These are phyloP conservation scores for Hirsutella thompsonii DNA, from an alignment of 2,329 filamentous ascomycete species.

Conservation along the genomic window DNA sequence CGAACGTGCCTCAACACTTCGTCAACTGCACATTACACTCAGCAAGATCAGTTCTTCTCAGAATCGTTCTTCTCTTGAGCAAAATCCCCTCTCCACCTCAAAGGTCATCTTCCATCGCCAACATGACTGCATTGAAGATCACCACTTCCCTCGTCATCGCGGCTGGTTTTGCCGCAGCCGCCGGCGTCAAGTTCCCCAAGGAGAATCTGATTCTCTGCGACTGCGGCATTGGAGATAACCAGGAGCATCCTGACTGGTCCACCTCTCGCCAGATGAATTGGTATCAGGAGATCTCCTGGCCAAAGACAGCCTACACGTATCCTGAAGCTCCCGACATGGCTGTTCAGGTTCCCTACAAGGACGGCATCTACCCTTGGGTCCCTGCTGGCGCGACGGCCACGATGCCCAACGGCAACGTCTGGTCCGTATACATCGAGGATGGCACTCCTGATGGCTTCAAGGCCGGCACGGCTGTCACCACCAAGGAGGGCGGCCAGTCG, in stretches of 20 bases:
- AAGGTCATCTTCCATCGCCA: not conserved
- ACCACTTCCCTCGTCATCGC: slow-evolving; percentile 8
- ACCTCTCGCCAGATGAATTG: slow-evolving; percentile 31
- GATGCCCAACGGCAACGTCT: slow-evolving; percentile 24
- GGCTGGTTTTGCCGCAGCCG: slow-evolving; percentile 10
- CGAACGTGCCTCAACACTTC: not conserved
- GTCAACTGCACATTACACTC: not conserved
- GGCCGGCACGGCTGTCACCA: slow-evolving; percentile 25
- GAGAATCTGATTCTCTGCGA: slow-evolving; percentile 28
- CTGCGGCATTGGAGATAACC: slow-evolving; percentile 28
- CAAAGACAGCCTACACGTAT: slow-evolving; percentile 18
- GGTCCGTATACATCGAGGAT: slow-evolving; percentile 28
- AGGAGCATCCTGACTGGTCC: slow-evolving; percentile 24
- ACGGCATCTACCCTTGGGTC: slow-evolving; percentile 26
- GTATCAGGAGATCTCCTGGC: slow-evolving; percentile 26
- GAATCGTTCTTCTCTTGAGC: not conserved
- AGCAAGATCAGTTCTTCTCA: not conserved
- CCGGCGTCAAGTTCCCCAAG: slow-evolving; percentile 14
- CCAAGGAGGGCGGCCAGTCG: slow-evolving; percentile 23
- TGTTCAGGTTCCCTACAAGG: slow-evolving; percentile 23
- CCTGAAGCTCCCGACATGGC: slow-evolving; percentile 23
- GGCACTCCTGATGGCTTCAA: slow-evolving; percentile 25
- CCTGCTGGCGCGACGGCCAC: slow-evolving; percentile 22
- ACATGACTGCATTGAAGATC: slow-evolving; percentile 14
- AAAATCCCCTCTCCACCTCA: not conserved